A percentile compares a stretch with the other conserved stretches of the same genome.
phyloP scores from a whole-genome alignment of 1,284 basidiomycete genomes.

The Irpex lacteus region DNA sequence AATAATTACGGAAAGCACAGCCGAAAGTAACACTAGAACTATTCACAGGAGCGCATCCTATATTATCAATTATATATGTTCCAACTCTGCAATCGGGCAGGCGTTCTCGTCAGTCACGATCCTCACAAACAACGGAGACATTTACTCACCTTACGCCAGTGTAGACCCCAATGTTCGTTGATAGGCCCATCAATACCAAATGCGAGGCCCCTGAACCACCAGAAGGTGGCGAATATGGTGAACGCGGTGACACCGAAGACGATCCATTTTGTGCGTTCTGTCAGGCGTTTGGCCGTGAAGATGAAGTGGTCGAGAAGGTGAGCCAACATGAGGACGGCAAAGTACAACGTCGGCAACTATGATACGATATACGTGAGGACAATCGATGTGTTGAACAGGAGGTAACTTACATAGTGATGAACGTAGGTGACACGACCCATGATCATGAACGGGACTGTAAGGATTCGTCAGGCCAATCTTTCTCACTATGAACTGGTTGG shows the following conservation, averaged over 20 bases:
- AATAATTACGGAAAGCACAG: conserved; percentile 15
- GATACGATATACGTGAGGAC: conserved; percentile 25
- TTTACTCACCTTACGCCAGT: conserved; percentile 74
- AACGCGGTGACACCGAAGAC: conserved; percentile 64
- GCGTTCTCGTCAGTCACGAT: conserved; percentile 3
- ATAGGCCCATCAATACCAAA: conserved; percentile 90
- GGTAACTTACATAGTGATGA: conserved; percentile 74
- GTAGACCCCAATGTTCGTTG: conserved; percentile 72
- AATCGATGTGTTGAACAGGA: neutral
- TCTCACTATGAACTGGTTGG: neutral
- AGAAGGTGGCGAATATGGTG: conserved; percentile 77
- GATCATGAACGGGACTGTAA: conserved; percentile 86
- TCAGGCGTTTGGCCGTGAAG: conserved; percentile 70
- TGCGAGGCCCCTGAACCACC: conserved; percentile 90
- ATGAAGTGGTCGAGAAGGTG: conserved; percentile 92
- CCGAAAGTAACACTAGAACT: conserved; percentile 12
- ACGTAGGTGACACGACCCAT: conserved; percentile 94
- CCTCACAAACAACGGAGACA: neutral
- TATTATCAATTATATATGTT: conserved; percentile 38
- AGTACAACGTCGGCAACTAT: conserved; percentile 93
- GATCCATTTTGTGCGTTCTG: conserved; percentile 64
- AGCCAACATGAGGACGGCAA: conserved; percentile 89
- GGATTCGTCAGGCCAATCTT: neutral
- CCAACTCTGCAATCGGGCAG: conserved; percentile 30
- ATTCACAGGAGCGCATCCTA: conserved; percentile 11